phyloP scores from a whole-genome alignment of 2,329 filamentous ascomycete genomes.

The Aureobasidium leucospermi region DNA sequence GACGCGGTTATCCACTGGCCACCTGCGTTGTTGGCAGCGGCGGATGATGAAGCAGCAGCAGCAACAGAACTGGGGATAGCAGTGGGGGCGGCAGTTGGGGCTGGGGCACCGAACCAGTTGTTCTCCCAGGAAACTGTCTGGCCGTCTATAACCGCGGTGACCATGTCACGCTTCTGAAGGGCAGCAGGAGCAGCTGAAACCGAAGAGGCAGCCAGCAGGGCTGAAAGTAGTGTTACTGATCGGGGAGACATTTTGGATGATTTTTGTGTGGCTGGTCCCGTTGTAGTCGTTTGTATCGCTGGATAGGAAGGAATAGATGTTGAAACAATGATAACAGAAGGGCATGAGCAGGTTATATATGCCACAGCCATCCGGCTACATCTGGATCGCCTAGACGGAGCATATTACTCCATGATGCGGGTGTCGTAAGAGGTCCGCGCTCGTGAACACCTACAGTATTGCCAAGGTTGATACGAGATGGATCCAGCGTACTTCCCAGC shows the following conservation, averaged over 20 bases:
- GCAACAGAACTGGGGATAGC: not conserved
- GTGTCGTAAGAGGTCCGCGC: not conserved
- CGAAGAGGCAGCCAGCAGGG: not conserved
- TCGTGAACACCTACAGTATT: not conserved
- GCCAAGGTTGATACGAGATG: not conserved
- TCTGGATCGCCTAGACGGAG: not conserved
- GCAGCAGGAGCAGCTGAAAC: not conserved
- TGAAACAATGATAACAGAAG: not conserved
- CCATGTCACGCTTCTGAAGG: slow-evolving; percentile 36
- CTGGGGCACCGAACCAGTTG: slow-evolving; percentile 7
- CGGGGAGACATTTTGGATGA: not conserved
- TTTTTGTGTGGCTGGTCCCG: not conserved
- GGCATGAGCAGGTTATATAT: not conserved
- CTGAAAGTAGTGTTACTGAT: not conserved
- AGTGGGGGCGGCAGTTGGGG: not conserved
- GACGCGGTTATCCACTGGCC: not conserved
- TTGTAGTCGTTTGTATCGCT: not conserved
- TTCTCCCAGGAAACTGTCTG: not conserved
- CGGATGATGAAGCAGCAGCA: not conserved
- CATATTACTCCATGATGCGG: not conserved
- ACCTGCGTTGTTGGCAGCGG: not conserved
- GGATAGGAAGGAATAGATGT: not conserved
- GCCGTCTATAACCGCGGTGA: not conserved
- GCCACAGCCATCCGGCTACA: not conserved
- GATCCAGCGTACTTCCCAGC: slow-evolving; percentile 2